Evolutionary conservation across 192 early-diverging fungal genomes (phyloP).

Genomic region (Haplosporangium gracile): DNA sequence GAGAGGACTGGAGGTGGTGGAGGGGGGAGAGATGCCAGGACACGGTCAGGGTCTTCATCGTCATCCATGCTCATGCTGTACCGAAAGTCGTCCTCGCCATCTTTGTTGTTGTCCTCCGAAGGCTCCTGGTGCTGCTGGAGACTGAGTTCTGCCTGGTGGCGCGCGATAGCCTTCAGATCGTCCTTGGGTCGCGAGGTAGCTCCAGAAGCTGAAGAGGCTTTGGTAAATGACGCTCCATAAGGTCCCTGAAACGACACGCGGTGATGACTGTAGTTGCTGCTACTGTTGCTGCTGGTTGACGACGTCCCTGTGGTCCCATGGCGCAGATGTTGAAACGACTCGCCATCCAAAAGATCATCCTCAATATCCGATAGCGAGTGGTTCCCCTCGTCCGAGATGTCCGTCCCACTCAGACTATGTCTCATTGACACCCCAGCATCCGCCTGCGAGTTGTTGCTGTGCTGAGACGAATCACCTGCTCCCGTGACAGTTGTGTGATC

Average conservation of each 20-base stretch:
- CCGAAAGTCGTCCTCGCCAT: neutral
- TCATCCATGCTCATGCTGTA: neutral
- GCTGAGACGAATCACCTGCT: neutral
- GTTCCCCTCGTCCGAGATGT: slow-evolving; percentile 50
- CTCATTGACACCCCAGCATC: slow-evolving; percentile 9
- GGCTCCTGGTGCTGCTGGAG: slow-evolving; percentile 1
- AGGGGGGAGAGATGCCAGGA: neutral
- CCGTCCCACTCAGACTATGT: slow-evolving; percentile 33
- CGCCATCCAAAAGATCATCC: neutral
- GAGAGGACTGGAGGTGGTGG: slow-evolving; percentile 8
- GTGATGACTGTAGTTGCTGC: neutral
- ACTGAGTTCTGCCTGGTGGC: slow-evolving; percentile 46
- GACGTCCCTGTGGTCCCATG: neutral
- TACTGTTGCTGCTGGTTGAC: neutral
- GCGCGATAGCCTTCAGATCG: slow-evolving; percentile 34
- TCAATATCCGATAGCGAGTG: slow-evolving; percentile 35
- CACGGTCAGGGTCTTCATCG: neutral
- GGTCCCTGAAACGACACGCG: slow-evolving; percentile 32
- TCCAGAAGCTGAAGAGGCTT: neutral
- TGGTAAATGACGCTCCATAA: neutral
- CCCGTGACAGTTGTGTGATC: slow-evolving; percentile 1
- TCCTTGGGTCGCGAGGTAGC: slow-evolving; percentile 20
- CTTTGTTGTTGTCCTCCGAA: neutral
- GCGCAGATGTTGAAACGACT: neutral
- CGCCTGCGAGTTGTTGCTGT: neutral